phyloP scores from a whole-genome alignment of 2,329 filamentous ascomycete species.

The Colletotrichum incanum region DNA sequence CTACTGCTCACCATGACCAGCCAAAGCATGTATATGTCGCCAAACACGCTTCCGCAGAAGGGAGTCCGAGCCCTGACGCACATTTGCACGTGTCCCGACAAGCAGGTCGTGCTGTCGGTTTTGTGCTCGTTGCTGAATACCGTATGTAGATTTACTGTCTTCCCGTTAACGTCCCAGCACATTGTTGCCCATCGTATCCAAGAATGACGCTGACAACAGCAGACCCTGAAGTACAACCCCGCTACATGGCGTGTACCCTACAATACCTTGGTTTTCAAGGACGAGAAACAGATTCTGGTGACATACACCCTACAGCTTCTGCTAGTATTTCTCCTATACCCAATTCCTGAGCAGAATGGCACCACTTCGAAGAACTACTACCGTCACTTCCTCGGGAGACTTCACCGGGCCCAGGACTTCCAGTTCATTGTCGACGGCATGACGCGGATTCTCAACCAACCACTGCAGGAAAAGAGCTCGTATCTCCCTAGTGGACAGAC shows the following conservation, averaged over 20 bases:
- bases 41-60: conserved; percentile 83
- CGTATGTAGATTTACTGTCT: conserved; percentile 64
- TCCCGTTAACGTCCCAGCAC: not conserved
- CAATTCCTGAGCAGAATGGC: conserved; percentile 83
- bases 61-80: conserved; percentile 91
- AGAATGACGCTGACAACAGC: conserved; percentile 29
- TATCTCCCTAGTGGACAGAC: conserved; percentile 90
- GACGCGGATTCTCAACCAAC: conserved; percentile 92
- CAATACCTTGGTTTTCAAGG: conserved; percentile 91
- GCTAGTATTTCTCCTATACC: conserved; percentile 88
- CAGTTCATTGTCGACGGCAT: conserved; percentile 97
- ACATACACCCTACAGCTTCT: conserved; percentile 93
- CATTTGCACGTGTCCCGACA: conserved; percentile 88
- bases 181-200: not conserved
- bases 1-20: conserved; percentile 89
- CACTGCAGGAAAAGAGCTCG: conserved; percentile 88
- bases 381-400: conserved; percentile 89
- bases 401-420: conserved; percentile 96
- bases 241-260: conserved; percentile 95
- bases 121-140: conserved; percentile 96
- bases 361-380: conserved; percentile 89
- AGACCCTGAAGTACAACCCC: conserved; percentile 96
- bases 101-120: conserved; percentile 90
- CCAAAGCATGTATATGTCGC: conserved; percentile 93
- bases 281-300: conserved; percentile 90